Evolutionary conservation across 768 basidiomycete genomes (phyloP).

Genomic region (Naganishia vishniacii): DNA sequence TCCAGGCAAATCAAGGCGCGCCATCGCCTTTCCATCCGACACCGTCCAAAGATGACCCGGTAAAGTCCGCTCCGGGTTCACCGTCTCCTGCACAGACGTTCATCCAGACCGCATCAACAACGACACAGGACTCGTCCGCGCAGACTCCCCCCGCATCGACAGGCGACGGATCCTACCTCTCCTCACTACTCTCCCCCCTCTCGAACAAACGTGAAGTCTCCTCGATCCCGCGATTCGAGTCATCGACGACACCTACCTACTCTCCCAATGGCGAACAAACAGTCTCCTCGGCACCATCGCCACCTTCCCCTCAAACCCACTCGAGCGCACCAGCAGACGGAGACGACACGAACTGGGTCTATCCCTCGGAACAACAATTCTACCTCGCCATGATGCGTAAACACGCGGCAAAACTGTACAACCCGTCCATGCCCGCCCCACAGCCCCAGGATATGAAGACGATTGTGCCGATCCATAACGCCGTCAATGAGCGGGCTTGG

Average conservation of each 20-base stretch:
- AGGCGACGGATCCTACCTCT: constrained; percentile 10
- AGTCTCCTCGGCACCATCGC: constrained; percentile 23
- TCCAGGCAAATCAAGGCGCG: constrained; percentile 30
- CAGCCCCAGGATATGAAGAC: constrained; percentile 83
- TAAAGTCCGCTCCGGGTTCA: neutral
- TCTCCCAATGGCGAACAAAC: constrained; percentile 14
- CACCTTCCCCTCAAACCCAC: constrained; percentile 21
- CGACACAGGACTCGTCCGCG: constrained; percentile 26
- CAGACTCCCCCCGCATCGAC: constrained; percentile 6
- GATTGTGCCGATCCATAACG: constrained; percentile 97
- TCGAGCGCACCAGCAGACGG: constrained; percentile 20
- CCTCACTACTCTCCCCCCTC: constrained; percentile 49
- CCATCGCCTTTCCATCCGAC: constrained; percentile 25
- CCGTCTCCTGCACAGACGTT: constrained; percentile 20
- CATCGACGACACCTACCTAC: constrained; percentile 19
- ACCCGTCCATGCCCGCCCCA: constrained; percentile 52
- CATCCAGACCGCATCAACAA: neutral
- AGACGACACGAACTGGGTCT: constrained; percentile 77
- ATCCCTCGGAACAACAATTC: constrained; percentile 98
- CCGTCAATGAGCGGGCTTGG: constrained; percentile 94
- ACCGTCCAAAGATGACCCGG: neutral
- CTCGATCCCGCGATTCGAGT: constrained; percentile 66
- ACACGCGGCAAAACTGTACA: constrained; percentile 57
- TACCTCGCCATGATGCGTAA: constrained; percentile 95
- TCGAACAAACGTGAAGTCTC: constrained; percentile 74